These are phyloP conservation scores for Metschnikowia drakensbergensis DNA, from an alignment of 805 yeast genomes.

Conservation along the genomic window DNA sequence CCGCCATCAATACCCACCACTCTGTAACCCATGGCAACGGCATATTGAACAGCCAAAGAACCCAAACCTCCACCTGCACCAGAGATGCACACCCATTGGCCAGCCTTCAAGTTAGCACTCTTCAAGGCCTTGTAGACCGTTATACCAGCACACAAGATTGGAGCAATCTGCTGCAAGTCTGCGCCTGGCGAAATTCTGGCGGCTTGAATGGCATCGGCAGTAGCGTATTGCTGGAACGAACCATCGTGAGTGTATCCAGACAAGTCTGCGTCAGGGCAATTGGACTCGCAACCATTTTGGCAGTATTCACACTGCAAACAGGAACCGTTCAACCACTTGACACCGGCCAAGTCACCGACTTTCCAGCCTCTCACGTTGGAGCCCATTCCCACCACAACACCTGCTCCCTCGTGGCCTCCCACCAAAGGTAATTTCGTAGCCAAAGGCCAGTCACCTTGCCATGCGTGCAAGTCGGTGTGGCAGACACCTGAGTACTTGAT, in stretches of 20 bases:
- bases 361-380: conserved; percentile 41
- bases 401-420: conserved; percentile 50
- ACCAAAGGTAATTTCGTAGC: conserved; percentile 44
- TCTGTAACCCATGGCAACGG: conserved; percentile 66
- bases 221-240: conserved; percentile 64
- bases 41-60: conserved; percentile 70
- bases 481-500: conserved; percentile 46
- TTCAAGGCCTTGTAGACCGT: conserved; percentile 67
- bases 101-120: conserved; percentile 53
- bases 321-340: conserved; percentile 47
- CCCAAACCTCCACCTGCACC: conserved; percentile 87
- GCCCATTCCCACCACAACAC: conserved; percentile 43
- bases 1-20: conserved; percentile 75
- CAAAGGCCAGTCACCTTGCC: conserved; percentile 48
- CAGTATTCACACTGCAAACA: conserved; percentile 43
- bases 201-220: conserved; percentile 63
- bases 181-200: conserved; percentile 54
- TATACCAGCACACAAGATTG: conserved; percentile 65
- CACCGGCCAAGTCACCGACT: conserved; percentile 42
- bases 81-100: conserved; percentile 71
- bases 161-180: conserved; percentile 54
- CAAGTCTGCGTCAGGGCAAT: conserved; percentile 63
- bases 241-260: conserved; percentile 75
- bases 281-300: conserved; percentile 42
- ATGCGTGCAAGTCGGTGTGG: conserved; percentile 46